Evolutionary conservation across 2,329 filamentous ascomycete species (phyloP), one percentile per base, ranked within the genome.

Genomic region (Zasmidium cellare): DNA sequence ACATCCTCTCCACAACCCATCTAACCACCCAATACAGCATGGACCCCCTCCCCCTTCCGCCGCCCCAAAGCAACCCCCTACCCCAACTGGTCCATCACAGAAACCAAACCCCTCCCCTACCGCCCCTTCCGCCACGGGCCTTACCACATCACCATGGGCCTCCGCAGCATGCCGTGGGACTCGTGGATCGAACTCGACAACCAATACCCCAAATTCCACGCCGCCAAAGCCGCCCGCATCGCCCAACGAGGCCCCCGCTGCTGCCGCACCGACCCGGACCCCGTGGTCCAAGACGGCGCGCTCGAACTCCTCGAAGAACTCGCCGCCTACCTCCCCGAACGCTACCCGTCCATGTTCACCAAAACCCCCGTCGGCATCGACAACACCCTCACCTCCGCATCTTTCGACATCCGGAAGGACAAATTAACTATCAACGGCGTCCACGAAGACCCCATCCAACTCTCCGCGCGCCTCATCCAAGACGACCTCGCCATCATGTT

Each of bases 111-210:
- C 0, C 81, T 91, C 0, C 88, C 88, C 0, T 93, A 93, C 74
- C 83, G 90, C 5, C 88, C 90, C 0, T 93, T 93, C 72, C 84
- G 87, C 65, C 84, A 91, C 71, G 89, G 90, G 0, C 89, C 89
- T 7, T 91, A 92, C 72, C 83, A 89, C 68, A 82, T 90, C 57
- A 92, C 87, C 1, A 89, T 92, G 87, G 89, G 90, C 0, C 79
- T 93, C 1, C 82, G 89, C n/a, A 83, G 79, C 9, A 82, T 90
- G 76, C 79, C 84, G 28, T 86, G 84, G 74, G 82, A 88, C 53
- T 86, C 91, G 56, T 92, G 90, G 90, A 91, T 93, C 68, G 89
- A 96, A 74, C 82, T 96, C 23, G 91, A 96, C 74, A 92, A 89
- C 69, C 82, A 92, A 48, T 96, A 85, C 71, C 81, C 86, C 1